Conservation (phyloP, 257 asterid genomes). For the Thymus mandschuricus region DNA sequence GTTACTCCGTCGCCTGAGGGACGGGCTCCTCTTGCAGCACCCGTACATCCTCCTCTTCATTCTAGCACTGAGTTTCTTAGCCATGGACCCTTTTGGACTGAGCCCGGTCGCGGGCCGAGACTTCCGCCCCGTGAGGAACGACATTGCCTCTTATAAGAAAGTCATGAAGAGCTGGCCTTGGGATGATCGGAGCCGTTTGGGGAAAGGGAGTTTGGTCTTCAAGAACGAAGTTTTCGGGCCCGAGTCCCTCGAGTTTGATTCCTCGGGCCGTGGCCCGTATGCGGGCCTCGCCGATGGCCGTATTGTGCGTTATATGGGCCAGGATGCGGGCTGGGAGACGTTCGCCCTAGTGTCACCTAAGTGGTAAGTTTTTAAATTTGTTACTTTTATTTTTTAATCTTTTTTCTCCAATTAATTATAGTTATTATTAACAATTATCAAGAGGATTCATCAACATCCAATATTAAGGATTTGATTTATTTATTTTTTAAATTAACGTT, state of each 20-base stretch:
- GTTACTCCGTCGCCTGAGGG: constrained; percentile 33
- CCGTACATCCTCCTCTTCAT: constrained; percentile 49
- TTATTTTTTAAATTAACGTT: too few species aligned
- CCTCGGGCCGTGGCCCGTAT: constrained; percentile 76
- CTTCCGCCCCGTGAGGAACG: constrained; percentile 72
- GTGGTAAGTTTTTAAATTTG: constrained; percentile 47
- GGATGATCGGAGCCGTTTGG: constrained; percentile 71
- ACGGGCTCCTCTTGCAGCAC: constrained; percentile 52
- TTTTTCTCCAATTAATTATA: too few species aligned
- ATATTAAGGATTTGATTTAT: too few species aligned
- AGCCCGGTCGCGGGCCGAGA: constrained; percentile 81
- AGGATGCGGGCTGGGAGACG: constrained; percentile 77
- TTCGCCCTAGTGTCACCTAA: constrained; percentile 73
- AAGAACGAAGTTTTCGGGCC: constrained; percentile 78
- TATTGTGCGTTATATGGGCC: constrained; percentile 85
- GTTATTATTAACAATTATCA: too few species aligned
- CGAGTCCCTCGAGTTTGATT: constrained; percentile 82
- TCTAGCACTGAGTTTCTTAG: constrained; percentile 47
- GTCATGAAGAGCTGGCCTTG: constrained; percentile 79
- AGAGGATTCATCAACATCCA: too few species aligned
- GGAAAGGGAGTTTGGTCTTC: constrained; percentile 65
- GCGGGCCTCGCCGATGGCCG: constrained; percentile 95
- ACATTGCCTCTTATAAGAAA: constrained; percentile 61
- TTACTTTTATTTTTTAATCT: too few species aligned
- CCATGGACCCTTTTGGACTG: constrained; percentile 70